These are phyloP conservation scores for Fraxinus ornus DNA, from an alignment of 305 asterid genomes.

Conservation along the genomic window DNA sequence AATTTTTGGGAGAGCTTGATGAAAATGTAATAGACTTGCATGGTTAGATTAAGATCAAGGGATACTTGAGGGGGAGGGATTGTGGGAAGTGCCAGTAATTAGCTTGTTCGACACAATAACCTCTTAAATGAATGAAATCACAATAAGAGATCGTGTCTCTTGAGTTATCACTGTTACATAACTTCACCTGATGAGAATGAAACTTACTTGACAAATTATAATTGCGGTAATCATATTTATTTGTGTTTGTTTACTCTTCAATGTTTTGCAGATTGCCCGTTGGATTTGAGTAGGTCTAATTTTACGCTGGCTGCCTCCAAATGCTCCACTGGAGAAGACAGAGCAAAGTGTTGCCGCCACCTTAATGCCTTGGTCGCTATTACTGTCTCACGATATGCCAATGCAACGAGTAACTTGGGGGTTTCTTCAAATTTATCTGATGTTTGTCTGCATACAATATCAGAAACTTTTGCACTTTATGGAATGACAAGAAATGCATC, in stretches of 20 bases:
- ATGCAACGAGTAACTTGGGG: conserved; percentile 64
- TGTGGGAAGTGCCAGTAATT: neutral
- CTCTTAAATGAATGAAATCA: neutral
- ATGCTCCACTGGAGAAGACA: conserved; percentile 62
- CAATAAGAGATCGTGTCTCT: neutral
- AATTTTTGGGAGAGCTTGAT: conserved; percentile 20
- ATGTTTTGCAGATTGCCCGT: conserved; percentile 72
- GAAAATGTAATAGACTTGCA: neutral
- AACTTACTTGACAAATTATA: neutral
- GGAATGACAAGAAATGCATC: conserved; percentile 73
- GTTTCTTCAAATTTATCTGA: conserved; percentile 54
- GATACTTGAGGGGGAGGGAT: neutral
- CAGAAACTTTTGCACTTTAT: conserved; percentile 63
- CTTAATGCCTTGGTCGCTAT: conserved; percentile 79
- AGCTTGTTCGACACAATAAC: neutral
- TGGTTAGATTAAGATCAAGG: neutral
- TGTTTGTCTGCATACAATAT: conserved; percentile 55
- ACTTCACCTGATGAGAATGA: neutral
- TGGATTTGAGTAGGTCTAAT: conserved; percentile 72
- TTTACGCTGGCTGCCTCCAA: conserved; percentile 72
- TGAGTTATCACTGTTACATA: neutral
- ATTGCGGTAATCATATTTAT: neutral
- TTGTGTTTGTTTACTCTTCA: conserved; percentile 7
- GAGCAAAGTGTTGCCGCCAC: conserved; percentile 87
- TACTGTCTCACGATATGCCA: conserved; percentile 78